Base-by-base conservation (phyloP, 352 stramenopile species). In the Paralagenidium karlingii region DNA sequence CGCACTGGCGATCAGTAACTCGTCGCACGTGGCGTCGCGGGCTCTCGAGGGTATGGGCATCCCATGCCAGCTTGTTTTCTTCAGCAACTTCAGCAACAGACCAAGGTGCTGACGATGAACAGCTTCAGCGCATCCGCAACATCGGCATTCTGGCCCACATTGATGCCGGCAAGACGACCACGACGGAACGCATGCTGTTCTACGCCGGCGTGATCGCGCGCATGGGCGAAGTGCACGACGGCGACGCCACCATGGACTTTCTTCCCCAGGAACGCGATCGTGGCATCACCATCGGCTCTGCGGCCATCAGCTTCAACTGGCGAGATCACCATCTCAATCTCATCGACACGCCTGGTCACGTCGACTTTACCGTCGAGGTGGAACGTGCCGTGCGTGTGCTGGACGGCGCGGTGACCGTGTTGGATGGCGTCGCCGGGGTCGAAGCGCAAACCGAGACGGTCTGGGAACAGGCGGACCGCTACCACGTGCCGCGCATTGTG, bases 71-170 rank as follows among this genome's bases (percentile, higher is more conserved):
- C n/a, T 11, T 37, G 15, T 12, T 37, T 37, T 37, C 31, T 37
- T 7, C 31, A 15, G 31, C 11, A 12, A 37, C 19, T 7, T 15
- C 19, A 7, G 19, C 31, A 10, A 19, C 11, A 12, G 7, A 10
- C 8, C 11, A 9, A 49, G 8, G 19, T 13, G 29, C n/a, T n/a
- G n/a, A n/a, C n/a, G 34, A n/a, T n/a, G n/a, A n/a, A n/a, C n/a
- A 43, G 18, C 58, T 73, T 27, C 11, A 8, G 5, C 43, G 45
- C 33, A 78, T 94, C 63, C 84, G 96, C 43, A 99, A 99, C 68
- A 98, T 98, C 57, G 94, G 95, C 48, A 98, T 99, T 58, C 89
- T 98, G 61, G 95, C 95, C 20, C 95, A 99, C 68, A 98, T 99
- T 50, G 95, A 99, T 63, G 94, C 94, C 7, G 95, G 94, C 13